These are phyloP conservation scores for Kwoniella dejecticola DNA, from an alignment of 768 basidiomycete species.

Conservation along the genomic window DNA sequence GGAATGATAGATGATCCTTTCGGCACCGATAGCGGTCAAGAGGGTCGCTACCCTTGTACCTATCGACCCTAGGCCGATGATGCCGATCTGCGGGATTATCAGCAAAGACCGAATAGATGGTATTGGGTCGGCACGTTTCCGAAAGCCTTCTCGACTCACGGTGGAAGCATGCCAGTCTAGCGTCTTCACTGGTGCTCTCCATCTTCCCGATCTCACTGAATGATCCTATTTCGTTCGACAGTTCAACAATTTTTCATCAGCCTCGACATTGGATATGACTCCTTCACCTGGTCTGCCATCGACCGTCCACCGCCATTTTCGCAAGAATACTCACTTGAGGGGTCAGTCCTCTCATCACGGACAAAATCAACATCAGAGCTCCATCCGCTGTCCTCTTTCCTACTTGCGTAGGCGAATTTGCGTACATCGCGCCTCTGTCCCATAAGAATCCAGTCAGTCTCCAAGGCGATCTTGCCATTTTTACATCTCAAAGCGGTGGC, in stretches of 20 bases:
- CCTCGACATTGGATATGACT: too few relatives aligned
- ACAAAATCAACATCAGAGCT: slow-evolving; percentile 31
- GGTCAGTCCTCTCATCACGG: slow-evolving; percentile 30
- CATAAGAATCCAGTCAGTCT: background rate
- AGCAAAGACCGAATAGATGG: background rate
- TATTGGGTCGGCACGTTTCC: too few relatives aligned
- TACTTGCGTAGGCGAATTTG: slow-evolving; percentile 39
- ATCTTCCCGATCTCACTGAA: slow-evolving; percentile 31
- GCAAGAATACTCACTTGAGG: slow-evolving; percentile 30
- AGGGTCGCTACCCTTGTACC: slow-evolving; percentile 47
- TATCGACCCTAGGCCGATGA: slow-evolving; percentile 56
- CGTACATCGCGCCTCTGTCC: slow-evolving; percentile 31
- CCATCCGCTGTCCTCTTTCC: slow-evolving; percentile 44
- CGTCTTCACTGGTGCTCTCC: slow-evolving; percentile 4
- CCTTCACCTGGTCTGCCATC: too few relatives aligned
- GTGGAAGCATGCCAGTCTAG: slow-evolving; percentile 21
- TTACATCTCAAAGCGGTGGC: slow-evolving; percentile 3
- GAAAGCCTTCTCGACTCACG: slow-evolving; percentile 4
- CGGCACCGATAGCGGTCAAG: slow-evolving; percentile 50
- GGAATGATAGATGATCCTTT: slow-evolving; percentile 51
- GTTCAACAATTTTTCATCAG: too few relatives aligned
- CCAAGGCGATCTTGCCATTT: background rate
- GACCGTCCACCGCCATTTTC: too few relatives aligned
- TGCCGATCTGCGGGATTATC: slow-evolving; percentile 43
- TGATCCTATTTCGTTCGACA: slow-evolving; percentile 17